Conservation (phyloP, 805 yeast species). For the Lipomyces orientalis region DNA sequence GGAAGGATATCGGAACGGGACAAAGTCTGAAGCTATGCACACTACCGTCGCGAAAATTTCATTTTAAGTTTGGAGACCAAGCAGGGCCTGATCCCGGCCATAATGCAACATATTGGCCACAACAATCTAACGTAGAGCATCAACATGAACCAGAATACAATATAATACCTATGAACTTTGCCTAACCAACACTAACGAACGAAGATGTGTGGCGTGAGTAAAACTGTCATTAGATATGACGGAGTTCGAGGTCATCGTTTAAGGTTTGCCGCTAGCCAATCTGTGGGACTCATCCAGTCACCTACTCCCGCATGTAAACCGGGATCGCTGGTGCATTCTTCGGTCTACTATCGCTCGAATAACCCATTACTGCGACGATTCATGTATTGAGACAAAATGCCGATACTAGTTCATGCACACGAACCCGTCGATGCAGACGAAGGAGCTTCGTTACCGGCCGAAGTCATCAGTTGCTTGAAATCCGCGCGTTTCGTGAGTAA, state of each 20-base stretch:
- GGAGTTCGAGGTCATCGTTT: neutral
- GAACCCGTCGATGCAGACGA: constrained; percentile 3
- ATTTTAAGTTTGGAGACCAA: too few relatives aligned
- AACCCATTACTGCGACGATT: neutral
- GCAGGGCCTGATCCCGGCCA: neutral
- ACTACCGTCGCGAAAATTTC: too few relatives aligned
- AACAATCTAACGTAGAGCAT: neutral
- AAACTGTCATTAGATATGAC: neutral
- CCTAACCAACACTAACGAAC: neutral
- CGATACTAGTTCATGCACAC: neutral
- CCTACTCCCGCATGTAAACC: too few relatives aligned
- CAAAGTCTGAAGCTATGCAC: too few relatives aligned
- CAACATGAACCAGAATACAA: neutral
- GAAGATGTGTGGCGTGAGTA: neutral
- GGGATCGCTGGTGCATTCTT: too few relatives aligned
- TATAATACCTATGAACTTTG: neutral
- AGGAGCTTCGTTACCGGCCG: constrained; percentile 22
- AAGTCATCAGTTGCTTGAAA: constrained; percentile 30
- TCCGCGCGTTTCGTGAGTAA: constrained; percentile 31
- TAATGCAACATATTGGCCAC: neutral
- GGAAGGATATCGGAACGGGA: too few relatives aligned
- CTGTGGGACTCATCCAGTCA: neutral
- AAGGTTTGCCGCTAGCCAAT: neutral
- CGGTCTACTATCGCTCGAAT: neutral
- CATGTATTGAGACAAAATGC: neutral